These are phyloP conservation scores for Tetracladium setigerum DNA, from an alignment of 495 filamentous ascomycete species.

Conservation along the genomic window DNA sequence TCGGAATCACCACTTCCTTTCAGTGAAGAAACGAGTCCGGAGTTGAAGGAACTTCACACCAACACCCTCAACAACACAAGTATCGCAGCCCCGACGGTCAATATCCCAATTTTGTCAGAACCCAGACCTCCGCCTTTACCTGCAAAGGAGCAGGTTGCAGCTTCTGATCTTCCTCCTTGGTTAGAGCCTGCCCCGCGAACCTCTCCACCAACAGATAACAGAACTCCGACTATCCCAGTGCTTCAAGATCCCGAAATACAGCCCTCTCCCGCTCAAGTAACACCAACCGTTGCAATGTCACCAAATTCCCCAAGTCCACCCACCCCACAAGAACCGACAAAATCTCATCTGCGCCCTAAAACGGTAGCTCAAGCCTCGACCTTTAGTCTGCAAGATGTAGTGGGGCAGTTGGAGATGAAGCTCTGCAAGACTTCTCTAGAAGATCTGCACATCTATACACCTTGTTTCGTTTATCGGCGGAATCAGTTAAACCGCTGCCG, in stretches of 20 bases:
- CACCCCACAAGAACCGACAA: too few relatives aligned
- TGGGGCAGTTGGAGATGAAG: constrained; percentile 46
- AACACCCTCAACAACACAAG: constrained; percentile 14
- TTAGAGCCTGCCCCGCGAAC: neutral
- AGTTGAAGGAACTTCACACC: constrained; percentile 12
- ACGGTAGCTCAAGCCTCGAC: constrained; percentile 3
- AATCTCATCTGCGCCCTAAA: neutral
- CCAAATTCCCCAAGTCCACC: too few relatives aligned
- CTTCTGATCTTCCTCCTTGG: neutral
- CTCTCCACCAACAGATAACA: too few relatives aligned
- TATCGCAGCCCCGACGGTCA: neutral
- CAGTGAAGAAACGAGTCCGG: constrained; percentile 1
- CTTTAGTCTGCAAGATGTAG: constrained; percentile 11
- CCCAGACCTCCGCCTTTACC: too few relatives aligned
- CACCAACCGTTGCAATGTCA: neutral
- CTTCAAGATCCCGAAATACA: neutral
- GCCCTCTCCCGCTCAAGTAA: neutral
- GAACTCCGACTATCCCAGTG: neutral
- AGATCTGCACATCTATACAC: constrained; percentile 60
- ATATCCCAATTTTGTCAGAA: too few relatives aligned
- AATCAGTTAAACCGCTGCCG: constrained; percentile 55
- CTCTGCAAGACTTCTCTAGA: constrained; percentile 56
- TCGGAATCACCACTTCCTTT: constrained; percentile 5
- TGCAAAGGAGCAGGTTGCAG: neutral
- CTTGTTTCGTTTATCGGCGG: constrained; percentile 63